Evolutionary conservation across 495 filamentous ascomycete genomes (phyloP).

Genomic region (Lasiosphaeria hispida): DNA sequence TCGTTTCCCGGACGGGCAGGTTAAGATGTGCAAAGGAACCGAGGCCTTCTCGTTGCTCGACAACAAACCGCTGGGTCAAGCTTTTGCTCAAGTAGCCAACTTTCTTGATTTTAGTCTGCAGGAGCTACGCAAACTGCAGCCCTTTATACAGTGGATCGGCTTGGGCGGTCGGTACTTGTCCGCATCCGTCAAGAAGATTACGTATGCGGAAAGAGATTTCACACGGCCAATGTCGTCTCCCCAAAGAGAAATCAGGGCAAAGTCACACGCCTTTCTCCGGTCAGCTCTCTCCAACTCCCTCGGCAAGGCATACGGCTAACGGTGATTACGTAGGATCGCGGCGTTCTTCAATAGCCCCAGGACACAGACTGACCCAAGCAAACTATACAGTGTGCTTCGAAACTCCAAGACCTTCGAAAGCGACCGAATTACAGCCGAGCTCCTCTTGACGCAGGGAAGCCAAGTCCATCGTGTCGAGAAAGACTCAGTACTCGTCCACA

Average conservation of each 20-base stretch:
- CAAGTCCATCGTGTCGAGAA: conserved; percentile 20
- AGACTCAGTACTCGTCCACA: conserved; percentile 25
- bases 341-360: conserved; percentile 37
- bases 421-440: conserved; percentile 28
- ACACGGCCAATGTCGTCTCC: conserved; percentile 24
- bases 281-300: conserved; percentile 12
- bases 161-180: conserved; percentile 38
- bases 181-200: conserved; percentile 34
- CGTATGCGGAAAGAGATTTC: conserved; percentile 21
- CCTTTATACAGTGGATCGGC: conserved; percentile 36
- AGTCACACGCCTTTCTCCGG: conserved; percentile 41
- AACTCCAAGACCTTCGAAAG: conserved; percentile 28
- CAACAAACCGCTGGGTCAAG: conserved; percentile 27
- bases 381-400: conserved; percentile 32
- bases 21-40: conserved; percentile 4
- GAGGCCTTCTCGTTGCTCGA: conserved; percentile 40
- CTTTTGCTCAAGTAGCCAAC: conserved; percentile 30
- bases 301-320: conserved; percentile 4
- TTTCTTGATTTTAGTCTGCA: conserved; percentile 39
- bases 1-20: conserved; percentile 15
- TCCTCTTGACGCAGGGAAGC: conserved; percentile 22
- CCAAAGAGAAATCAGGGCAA: conserved; percentile 27
- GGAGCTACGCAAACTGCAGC: conserved; percentile 32
- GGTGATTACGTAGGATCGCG: conserved; percentile 24
- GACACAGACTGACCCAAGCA: conserved; percentile 10